Base-by-base conservation (phyloP, 768 basidiomycete species). In the Imleria badia region DNA sequence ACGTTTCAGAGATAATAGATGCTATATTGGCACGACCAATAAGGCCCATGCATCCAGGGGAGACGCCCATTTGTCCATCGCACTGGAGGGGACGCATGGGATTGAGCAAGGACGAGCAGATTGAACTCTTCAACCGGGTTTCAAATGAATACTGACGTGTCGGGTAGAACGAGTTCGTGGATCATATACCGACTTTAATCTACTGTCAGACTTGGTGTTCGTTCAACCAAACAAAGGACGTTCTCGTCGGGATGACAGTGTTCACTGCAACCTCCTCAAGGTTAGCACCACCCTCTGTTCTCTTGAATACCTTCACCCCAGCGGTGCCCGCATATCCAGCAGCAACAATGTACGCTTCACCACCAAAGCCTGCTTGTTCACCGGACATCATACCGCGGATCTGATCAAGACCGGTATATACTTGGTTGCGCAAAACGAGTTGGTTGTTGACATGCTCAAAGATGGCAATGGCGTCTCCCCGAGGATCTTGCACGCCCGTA, bases 81-180 rank as follows among this genome's bases (percentile, higher is more conserved):
- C 79, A 84, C 63, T 90, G 87, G 87, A 78, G 89, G 54, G 89
- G 89, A 12, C 75, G 87, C 31, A 88, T 86, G 80, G 87, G 88
- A 0, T 64, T 87, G 20, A 72, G 72, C 33, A 84, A 82, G 61
- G 79, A 78, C 13, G 79, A 84, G 46, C 86, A 88, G 62, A 53
- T 79, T 34, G 63, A 72, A 13, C 72, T 81, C 30, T 65, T 71
- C 30, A 43, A 45, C 26, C 51, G 13, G 2, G 43, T 59, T 55
- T 47, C 49, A n/a, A 36, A 45, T 19, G 14, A 44, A 22, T 14
- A 33, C 6, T 55, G 23, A 48, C 15, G 5, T 13, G 14, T 31
- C 13, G 17, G 5, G 11, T 26, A 33, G 29, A 29, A 40, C 19
- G 17, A 35, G 22, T 34, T 11, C 9, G 12, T 40, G 20, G 1